Base-by-base conservation (phyloP, 1,284 basidiomycete species). In the Naganishia sp. region DNA sequence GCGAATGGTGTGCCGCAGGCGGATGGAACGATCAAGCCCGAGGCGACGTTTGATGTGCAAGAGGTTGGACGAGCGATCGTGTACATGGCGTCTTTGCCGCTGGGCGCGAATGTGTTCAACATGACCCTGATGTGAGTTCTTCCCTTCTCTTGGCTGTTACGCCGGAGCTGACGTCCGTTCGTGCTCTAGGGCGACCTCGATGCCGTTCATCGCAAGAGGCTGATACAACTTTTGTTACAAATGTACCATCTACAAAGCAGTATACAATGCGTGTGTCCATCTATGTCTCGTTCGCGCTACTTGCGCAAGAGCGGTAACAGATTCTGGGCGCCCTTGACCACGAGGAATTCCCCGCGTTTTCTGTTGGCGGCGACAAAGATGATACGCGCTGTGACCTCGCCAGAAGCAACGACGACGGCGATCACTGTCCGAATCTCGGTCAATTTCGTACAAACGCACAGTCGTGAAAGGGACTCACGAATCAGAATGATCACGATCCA, bases 401-500 rank as follows among this genome's bases (percentile, higher is more conserved):
- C 70, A 48, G 64, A 56, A 11, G 63, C 65, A 18, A 64, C 60
- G 23, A 56, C 50, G 13, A 60, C 52, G 16, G 68, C 66, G 23
- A 68, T 59, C 36, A 64, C 65, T 65, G 25, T 1, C 21, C 48
- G 31, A 10, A 10, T 10, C 25, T 1, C 7, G 9, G 57, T 39
- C 15, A 28, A 18, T 16, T 48, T 28, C 44, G 50, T 31, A 15
- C 31, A 16, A 3, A 21, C 21, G 25, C 50, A 44, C 48, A 79
- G 86, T 89, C 5, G 6, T 10, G 16, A 7, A 6, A 3, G 10
- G 3, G 92, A 93, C 0, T 89, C 87, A 23, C 94, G 87, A 74
- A 96, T 96, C 46, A 97, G 82, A 87, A 92, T 94, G 72, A 97
- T 97, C 70, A 97, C 87, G 71, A 95, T 92, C 91, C 91, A 93